Conservation (phyloP, 768 basidiomycete species). For the Collybia nuda region DNA sequence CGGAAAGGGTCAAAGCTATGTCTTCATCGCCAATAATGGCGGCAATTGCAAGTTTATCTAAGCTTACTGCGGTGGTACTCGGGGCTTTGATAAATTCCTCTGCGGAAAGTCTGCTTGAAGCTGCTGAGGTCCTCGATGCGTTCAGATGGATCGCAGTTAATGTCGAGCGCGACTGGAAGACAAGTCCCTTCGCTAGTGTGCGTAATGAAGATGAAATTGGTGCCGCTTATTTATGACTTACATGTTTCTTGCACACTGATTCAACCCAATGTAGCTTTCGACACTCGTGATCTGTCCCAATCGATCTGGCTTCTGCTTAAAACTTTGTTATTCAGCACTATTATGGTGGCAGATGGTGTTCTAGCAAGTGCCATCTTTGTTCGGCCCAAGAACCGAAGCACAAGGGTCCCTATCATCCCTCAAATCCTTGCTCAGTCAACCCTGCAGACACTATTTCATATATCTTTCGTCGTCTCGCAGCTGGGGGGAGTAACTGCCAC, state of each 20-base stretch:
- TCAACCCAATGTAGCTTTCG: constrained; percentile 31
- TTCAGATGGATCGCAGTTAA: constrained; percentile 36
- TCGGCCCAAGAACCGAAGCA: constrained; percentile 32
- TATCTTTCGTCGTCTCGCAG: constrained; percentile 77
- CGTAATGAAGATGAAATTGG: constrained; percentile 29
- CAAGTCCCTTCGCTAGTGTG: constrained; percentile 34
- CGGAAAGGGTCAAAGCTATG: constrained; percentile 29
- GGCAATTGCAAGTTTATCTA: constrained; percentile 39
- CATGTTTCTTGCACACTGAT: not conserved
- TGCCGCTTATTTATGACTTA: constrained; percentile 12
- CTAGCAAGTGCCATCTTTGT: constrained; percentile 56
- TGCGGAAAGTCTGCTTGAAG: constrained; percentile 17
- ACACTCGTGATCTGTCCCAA: constrained; percentile 43
- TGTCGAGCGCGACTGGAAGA: constrained; percentile 50
- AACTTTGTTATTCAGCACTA: constrained; percentile 68
- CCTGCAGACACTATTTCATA: constrained; percentile 58
- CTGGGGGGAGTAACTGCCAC: constrained; percentile 73
- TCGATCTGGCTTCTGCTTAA: constrained; percentile 70
- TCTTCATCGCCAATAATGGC: constrained; percentile 33
- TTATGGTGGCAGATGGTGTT: constrained; percentile 68
- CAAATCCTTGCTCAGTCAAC: constrained; percentile 49
- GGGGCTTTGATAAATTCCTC: constrained; percentile 35
- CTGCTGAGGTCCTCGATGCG: constrained; percentile 29
- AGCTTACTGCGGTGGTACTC: constrained; percentile 32
- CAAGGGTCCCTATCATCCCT: constrained; percentile 8